Percentiles rank a stretch among this genome's conserved stretches.
These are phyloP conservation scores for Dactylellina sp. DNA, from an alignment of 2,329 filamentous ascomycete species.

Conservation along the genomic window DNA sequence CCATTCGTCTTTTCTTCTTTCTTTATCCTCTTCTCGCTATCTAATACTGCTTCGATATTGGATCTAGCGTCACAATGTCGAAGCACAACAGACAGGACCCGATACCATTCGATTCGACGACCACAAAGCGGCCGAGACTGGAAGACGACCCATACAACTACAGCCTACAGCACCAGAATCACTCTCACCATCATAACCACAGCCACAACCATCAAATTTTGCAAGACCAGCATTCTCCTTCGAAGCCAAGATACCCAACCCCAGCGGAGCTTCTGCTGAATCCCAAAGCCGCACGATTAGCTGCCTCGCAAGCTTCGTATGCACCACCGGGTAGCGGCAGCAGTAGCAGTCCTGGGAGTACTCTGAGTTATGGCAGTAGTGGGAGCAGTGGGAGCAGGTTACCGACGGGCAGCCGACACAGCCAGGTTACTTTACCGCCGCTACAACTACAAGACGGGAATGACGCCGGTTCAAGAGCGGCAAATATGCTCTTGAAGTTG, in stretches of 20 bases:
- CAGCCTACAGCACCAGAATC: slow-evolving; percentile 22
- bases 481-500: slow-evolving; percentile 51
- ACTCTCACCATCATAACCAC: slow-evolving; percentile 9
- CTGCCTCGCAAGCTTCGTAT: slow-evolving; percentile 10
- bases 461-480: slow-evolving; percentile 33
- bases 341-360: slow-evolving; percentile 5
- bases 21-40: slow-evolving; percentile 11
- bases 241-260: slow-evolving; percentile 45
- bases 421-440: slow-evolving; percentile 27
- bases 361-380: slow-evolving; percentile 8
- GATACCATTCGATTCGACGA: slow-evolving; percentile 48
- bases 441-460: slow-evolving; percentile 27
- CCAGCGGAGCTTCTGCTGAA: slow-evolving; percentile 46
- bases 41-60: slow-evolving; percentile 13
- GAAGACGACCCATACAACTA: slow-evolving; percentile 37
- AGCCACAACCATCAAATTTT: slow-evolving; percentile 13
- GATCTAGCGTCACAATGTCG: slow-evolving; percentile 35
- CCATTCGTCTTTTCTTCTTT: slow-evolving; percentile 22
- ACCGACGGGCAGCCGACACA: slow-evolving; percentile 29
- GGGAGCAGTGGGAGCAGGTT: slow-evolving; percentile 5
- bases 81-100: slow-evolving; percentile 55
- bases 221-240: slow-evolving; percentile 30
- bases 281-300: slow-evolving; percentile 34
- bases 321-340: slow-evolving; percentile 7
- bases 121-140: slow-evolving; percentile 45